These are phyloP conservation scores for Fusarium verticillioides DNA, from an alignment of 2,329 filamentous ascomycete species.

Conservation along the genomic window DNA sequence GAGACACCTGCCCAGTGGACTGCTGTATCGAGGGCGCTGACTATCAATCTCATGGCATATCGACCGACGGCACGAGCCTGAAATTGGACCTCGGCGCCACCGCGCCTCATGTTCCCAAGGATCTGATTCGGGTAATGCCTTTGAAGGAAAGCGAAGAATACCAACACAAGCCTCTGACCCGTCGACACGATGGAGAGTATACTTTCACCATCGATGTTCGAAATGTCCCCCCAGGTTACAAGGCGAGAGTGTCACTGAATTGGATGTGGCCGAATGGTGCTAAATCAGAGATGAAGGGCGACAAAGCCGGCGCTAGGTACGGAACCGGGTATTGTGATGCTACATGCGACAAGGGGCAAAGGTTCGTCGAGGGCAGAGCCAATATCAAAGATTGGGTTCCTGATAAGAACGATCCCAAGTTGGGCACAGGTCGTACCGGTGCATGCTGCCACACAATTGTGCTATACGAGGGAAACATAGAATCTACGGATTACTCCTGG, in stretches of 20 bases:
- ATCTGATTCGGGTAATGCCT: conserved; percentile 68
- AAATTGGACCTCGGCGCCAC: conserved; percentile 67
- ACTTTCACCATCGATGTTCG: conserved; percentile 78
- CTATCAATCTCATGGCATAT: conserved; percentile 64
- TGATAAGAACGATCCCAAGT: conserved; percentile 63
- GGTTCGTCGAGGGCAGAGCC: conserved; percentile 66
- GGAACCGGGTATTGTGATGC: conserved; percentile 66
- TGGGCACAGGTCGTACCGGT: conserved; percentile 61
- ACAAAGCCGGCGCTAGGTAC: conserved; percentile 66
- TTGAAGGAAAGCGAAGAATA: conserved; percentile 70
- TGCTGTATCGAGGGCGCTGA: conserved; percentile 65
- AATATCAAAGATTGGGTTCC: conserved; percentile 62
- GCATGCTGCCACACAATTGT: conserved; percentile 72
- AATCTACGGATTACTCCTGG: conserved; percentile 71
- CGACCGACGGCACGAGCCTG: conserved; percentile 60
- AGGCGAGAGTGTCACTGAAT: conserved; percentile 75
- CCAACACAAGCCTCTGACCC: conserved; percentile 68
- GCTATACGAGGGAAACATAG: conserved; percentile 71
- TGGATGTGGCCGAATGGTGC: conserved; percentile 70
- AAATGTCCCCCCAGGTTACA: conserved; percentile 73
- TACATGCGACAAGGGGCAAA: conserved; percentile 63
- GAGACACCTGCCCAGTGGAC: neutral
- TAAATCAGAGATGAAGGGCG: conserved; percentile 59
- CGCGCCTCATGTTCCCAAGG: conserved; percentile 58
- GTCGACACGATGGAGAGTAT: conserved; percentile 65